Conservation (phyloP, 306 rosid genomes). For the Gastrolobium villosum region DNA sequence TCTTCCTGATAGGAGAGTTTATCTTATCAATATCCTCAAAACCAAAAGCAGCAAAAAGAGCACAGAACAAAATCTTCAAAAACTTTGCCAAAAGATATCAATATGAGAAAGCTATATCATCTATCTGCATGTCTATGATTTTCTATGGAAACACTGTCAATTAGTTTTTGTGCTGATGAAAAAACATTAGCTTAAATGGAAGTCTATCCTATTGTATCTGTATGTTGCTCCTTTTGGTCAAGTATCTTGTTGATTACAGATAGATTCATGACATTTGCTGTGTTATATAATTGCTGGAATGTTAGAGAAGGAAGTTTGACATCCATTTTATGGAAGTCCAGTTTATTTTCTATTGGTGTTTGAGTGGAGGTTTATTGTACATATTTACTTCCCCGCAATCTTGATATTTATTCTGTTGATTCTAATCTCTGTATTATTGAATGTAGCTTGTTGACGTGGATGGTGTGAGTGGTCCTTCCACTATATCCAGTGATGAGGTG, state of each 20-base stretch:
- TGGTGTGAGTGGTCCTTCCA: conserved; percentile 48
- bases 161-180: not conserved
- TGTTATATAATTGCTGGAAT: not conserved
- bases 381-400: conserved; percentile 1
- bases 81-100: not conserved
- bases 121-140: not conserved
- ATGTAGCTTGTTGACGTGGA: conserved; percentile 61
- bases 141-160: not conserved
- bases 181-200: not conserved
- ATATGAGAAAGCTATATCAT: not conserved
- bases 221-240: not conserved
- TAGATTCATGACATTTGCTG: not conserved
- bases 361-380: conserved; percentile 11
- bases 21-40: not conserved
- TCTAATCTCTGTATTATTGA: conserved; percentile 41
- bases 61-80: not conserved
- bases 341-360: not conserved
- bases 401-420: not conserved
- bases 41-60: not conserved
- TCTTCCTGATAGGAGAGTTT: too few species aligned
- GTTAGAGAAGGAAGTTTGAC: not conserved
- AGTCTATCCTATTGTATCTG: not conserved
- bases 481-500: conserved; percentile 66
- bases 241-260: not conserved
- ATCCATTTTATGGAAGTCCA: not conserved